phyloP scores from a whole-genome alignment of 768 basidiomycete genomes.

The Mycena leptocephala region DNA sequence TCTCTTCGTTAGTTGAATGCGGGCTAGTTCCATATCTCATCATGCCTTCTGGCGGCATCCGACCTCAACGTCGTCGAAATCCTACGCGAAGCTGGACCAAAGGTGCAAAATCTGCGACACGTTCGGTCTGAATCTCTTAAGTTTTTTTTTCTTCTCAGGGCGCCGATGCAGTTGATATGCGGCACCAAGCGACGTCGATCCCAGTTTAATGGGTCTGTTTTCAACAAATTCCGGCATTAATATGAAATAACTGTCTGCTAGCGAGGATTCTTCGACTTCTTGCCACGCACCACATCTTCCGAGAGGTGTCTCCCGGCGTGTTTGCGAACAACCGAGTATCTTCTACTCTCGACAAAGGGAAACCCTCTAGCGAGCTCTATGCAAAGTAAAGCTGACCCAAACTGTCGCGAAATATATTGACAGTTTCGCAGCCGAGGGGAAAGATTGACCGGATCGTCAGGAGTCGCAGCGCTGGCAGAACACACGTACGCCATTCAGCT shows the following conservation, averaged over 20 bases:
- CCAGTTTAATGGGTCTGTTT: neutral
- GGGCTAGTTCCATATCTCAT: slow-evolving; percentile 35
- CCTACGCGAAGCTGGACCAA: slow-evolving; percentile 49
- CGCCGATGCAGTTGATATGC: neutral
- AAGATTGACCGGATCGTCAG: slow-evolving; percentile 23
- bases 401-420: neutral
- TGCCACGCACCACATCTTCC: slow-evolving; percentile 52
- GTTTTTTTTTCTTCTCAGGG: too few species aligned
- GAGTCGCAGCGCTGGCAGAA: slow-evolving; percentile 33
- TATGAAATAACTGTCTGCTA: too few species aligned
- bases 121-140: too few species aligned
- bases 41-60: slow-evolving; percentile 36
- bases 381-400: slow-evolving; percentile 21
- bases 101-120: too few species aligned
- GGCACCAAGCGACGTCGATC: neutral
- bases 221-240: too few species aligned
- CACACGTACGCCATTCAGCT: slow-evolving; percentile 21
- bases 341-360: slow-evolving; percentile 46
- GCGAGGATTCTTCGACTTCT: slow-evolving; percentile 50
- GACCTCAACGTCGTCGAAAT: slow-evolving; percentile 48
- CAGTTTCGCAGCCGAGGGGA: slow-evolving; percentile 7
- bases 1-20: neutral
- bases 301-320: slow-evolving; percentile 47
- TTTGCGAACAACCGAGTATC: slow-evolving; percentile 52
- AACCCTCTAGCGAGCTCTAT: slow-evolving; percentile 30